Conservation (phyloP, 2,329 filamentous ascomycete genomes). For the Talaromyces amestolkiae region DNA sequence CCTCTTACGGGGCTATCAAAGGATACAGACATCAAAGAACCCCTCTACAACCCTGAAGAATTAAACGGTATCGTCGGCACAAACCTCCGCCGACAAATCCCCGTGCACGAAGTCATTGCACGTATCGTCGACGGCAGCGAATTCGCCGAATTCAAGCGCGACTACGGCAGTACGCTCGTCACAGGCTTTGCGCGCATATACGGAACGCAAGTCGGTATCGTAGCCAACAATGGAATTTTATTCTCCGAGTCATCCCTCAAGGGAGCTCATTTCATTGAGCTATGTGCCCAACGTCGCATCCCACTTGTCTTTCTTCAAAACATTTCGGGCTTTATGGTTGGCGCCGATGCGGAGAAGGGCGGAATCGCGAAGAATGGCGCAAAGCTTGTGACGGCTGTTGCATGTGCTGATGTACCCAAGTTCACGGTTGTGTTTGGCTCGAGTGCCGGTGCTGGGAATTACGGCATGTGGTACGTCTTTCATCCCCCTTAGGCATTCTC, state of each 20-base stretch:
- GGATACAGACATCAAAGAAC: slow-evolving; percentile 60
- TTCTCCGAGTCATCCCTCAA: slow-evolving; percentile 88
- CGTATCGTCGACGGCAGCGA: slow-evolving; percentile 86
- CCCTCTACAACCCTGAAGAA: slow-evolving; percentile 75
- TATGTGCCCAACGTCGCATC: slow-evolving; percentile 85
- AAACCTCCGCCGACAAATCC: slow-evolving; percentile 80
- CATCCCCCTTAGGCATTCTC: neutral
- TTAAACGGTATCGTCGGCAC: slow-evolving; percentile 85
- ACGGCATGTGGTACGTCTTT: slow-evolving; percentile 80
- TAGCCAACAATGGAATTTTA: slow-evolving; percentile 94
- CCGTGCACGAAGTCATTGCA: slow-evolving; percentile 86
- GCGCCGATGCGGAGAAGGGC: slow-evolving; percentile 82
- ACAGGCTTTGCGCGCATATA: slow-evolving; percentile 90
- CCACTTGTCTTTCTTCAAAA: slow-evolving; percentile 94
- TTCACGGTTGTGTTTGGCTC: slow-evolving; percentile 95
- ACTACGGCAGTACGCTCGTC: slow-evolving; percentile 84
- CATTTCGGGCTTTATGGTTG: slow-evolving; percentile 98
- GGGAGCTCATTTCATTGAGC: slow-evolving; percentile 93
- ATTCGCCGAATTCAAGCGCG: slow-evolving; percentile 91
- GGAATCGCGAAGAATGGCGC: slow-evolving; percentile 98
- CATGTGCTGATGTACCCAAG: slow-evolving; percentile 91
- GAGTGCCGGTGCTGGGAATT: slow-evolving; percentile 91
- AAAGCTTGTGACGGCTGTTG: slow-evolving; percentile 92
- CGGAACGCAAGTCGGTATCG: slow-evolving; percentile 84
- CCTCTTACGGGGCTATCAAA: slow-evolving; percentile 28